Base-by-base conservation (phyloP, 352 stramenopile genomes). In the Globisporangium lucens region DNA sequence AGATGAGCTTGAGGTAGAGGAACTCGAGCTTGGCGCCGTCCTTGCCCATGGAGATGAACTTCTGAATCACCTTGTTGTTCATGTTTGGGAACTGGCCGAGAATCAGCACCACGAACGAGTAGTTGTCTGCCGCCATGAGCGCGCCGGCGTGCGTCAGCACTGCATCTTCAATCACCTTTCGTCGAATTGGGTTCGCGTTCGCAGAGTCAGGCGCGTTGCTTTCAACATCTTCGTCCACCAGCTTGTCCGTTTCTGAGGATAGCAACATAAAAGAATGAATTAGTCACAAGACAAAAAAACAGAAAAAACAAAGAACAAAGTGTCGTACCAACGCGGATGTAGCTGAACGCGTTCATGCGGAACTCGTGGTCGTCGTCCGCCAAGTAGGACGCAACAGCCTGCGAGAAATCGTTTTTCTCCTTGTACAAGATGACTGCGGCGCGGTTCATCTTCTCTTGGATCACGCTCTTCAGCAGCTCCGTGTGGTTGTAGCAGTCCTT, bases 91-190 rank as follows among this genome's bases (percentile, higher is more conserved):
- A 94, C 56, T 94, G 85, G 41, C 95, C 91, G 53, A 93, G 62
- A 57, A 96, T 90, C 35, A 94, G 65, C n/a, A 90, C 84, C 56
- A 98, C 83, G 51, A 97, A 95, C 20, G 89, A 78, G 63, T 93
- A 90, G 38, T 82, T 79, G 65, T 98, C 92, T 7, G 96, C 87
- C 56, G 95, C 87, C 70, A 98, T 86, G 7, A 98, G 76, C 29
- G 87, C 80, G 15, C 83, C 80, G 1, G 85, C 83, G 65, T 95
- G 85, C 20, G 68, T 78, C 13, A 95, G 70, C 49, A 95, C 73
- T n/a, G 86, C 87, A 12, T 91, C 79, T 70, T 95, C 87, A 41
- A 95, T 90, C 29, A 82, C 67, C 65, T 89, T 90, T 12, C 80
- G 84, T 30, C 80, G 82, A 30, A 73, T 77, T 63, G 75, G 76